Base-by-base conservation (phyloP, 768 basidiomycete genomes). In the Wakefieldia striispora region DNA sequence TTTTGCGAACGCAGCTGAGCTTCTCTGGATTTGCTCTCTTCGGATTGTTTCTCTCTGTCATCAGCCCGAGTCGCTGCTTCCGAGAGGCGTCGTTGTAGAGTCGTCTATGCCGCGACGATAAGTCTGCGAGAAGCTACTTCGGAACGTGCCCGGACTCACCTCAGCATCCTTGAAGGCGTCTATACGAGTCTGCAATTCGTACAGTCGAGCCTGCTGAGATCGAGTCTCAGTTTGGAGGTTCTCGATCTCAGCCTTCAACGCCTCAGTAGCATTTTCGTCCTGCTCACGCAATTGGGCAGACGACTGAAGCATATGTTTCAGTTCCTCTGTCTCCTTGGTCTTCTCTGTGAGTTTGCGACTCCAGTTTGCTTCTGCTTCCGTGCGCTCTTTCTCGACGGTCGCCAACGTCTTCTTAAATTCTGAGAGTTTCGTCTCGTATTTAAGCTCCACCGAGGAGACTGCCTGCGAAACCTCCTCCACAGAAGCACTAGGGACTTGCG, bases 331-430 rank as follows among this genome's bases (percentile, higher is more conserved):
- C 64, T 95, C 94, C 54, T 77, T 78, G 20, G 79, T 75, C 63
- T 91, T 88, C 60, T 91, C 87, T 21, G 78, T 78, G 27, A 97
- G 72, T 63, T 92, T 94, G 49, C 76, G 77, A 62, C 87, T 88
- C 91, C 94, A 95, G 53, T 91, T 87, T 21, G 88, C 86, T 60
- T 98, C 95, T 26, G 80, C 79, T 43, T 95, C 94, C 45, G 79
- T 84, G 34, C 93, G 78, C 66, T 98, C 97, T 57, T 79, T 82
- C 71, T 97, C 95, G 19, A 84, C 66, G 9, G 72, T 71, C 5
- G 72, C 61, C 21, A 97, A 67, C 45, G 81, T 80, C 53, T 76
- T 74, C 54, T 80, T 81, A 56, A 95, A 66, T 57, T 94, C 91
- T 1, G 81, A 72, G 7, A 97, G 66, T 58, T 80, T 86, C 3